Evolutionary conservation across 2,329 filamentous ascomycete species (phyloP).

Genomic region (Pseudonectria foliicola): DNA sequence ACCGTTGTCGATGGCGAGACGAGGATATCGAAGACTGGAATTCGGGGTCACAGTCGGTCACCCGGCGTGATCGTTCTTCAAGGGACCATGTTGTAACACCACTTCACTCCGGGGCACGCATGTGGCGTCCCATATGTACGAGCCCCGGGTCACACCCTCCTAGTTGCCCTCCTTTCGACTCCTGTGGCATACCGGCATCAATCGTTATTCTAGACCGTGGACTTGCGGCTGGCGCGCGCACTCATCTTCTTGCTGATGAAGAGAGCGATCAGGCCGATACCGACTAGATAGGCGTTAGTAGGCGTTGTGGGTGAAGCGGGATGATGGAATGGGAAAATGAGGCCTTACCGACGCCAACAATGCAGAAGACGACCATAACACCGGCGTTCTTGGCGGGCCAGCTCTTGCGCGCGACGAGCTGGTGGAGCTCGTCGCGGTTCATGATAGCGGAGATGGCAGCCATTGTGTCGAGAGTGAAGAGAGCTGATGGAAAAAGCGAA

Average conservation of each 20-base stretch:
- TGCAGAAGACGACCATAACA: slow-evolving; percentile 37
- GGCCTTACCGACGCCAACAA: slow-evolving; percentile 32
- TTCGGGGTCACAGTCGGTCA: slow-evolving; percentile 24
- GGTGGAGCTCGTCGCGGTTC: slow-evolving; percentile 30
- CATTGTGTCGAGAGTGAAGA: slow-evolving; percentile 30
- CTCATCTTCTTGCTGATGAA: slow-evolving; percentile 25
- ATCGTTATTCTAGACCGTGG: slow-evolving; percentile 14
- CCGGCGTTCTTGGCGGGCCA: slow-evolving; percentile 33
- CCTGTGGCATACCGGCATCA: slow-evolving; percentile 4
- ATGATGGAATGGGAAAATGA: background rate
- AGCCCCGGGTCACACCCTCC: slow-evolving; percentile 15
- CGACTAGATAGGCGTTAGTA: slow-evolving; percentile 24
- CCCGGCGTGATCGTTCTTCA: slow-evolving; percentile 20
- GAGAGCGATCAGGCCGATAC: slow-evolving; percentile 23
- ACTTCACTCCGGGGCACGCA: slow-evolving; percentile 12
- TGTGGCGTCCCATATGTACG: slow-evolving; percentile 11
- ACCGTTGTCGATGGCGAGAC: slow-evolving; percentile 17
- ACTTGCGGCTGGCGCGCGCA: slow-evolving; percentile 29
- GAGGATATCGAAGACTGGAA: slow-evolving; percentile 17
- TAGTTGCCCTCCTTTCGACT: slow-evolving; percentile 10
- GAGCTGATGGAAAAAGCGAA: slow-evolving; percentile 12
- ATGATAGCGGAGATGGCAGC: slow-evolving; percentile 34
- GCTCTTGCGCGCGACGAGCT: slow-evolving; percentile 35
- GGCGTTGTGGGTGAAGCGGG: background rate
- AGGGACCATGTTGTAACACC: slow-evolving; percentile 20